Conservation (phyloP, 352 stramenopile genomes). For the Aphanomyces invadans region DNA sequence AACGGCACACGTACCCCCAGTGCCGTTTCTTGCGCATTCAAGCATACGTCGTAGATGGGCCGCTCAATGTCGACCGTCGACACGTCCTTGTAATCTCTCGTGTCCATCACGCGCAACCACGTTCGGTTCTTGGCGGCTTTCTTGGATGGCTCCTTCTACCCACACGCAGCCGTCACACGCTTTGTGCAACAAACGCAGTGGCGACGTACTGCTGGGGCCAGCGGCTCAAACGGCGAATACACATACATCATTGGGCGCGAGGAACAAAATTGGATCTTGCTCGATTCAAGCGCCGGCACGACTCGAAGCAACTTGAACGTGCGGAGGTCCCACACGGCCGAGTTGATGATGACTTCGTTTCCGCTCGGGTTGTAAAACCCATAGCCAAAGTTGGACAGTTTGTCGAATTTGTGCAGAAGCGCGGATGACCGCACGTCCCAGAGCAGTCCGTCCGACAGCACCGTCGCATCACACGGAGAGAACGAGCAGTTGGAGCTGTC, state of each 20-base stretch:
- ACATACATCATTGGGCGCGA: slow-evolving; percentile 69
- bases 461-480: slow-evolving; percentile 55
- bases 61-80: slow-evolving; percentile 72
- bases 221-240: slow-evolving; percentile 52
- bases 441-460: slow-evolving; percentile 74
- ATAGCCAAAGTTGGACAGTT: slow-evolving; percentile 74
- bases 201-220: slow-evolving; percentile 3
- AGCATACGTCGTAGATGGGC: slow-evolving; percentile 59
- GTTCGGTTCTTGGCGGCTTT: slow-evolving; percentile 52
- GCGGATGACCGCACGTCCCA: slow-evolving; percentile 67
- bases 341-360: slow-evolving; percentile 87
- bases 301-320: slow-evolving; percentile 79
- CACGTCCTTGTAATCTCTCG: slow-evolving; percentile 78
- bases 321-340: slow-evolving; percentile 82
- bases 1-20: slow-evolving; percentile 39
- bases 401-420: slow-evolving; percentile 85
- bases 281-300: slow-evolving; percentile 82
- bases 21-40: slow-evolving; percentile 58
- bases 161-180: too few species aligned
- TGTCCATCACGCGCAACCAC: slow-evolving; percentile 77
- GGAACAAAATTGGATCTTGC: slow-evolving; percentile 63
- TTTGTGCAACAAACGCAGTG: too few species aligned
- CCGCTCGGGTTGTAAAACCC: slow-evolving; percentile 81
- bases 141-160: slow-evolving; percentile 36
- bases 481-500: slow-evolving; percentile 76